Evolutionary conservation across 352 stramenopile genomes (phyloP).

Genomic region (Phytophthora fragariae): DNA sequence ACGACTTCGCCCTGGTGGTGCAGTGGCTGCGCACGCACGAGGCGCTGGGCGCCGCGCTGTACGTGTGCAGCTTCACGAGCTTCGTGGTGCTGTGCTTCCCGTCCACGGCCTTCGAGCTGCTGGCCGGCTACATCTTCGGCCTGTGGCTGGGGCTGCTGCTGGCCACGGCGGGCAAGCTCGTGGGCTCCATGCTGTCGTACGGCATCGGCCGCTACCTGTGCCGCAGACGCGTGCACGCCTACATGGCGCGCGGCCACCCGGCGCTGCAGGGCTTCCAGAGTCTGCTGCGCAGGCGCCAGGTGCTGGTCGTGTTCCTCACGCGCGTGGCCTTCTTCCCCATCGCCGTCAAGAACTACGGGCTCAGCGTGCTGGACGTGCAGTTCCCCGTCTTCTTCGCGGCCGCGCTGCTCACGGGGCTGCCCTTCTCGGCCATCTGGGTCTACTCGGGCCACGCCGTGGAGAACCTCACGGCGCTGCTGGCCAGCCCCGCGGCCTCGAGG

Average conservation of each 20-base stretch:
- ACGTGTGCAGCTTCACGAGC: slow-evolving; percentile 51
- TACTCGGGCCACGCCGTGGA: slow-evolving; percentile 77
- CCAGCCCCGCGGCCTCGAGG: slow-evolving; percentile 46
- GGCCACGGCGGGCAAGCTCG: slow-evolving; percentile 70
- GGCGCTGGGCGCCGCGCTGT: slow-evolving; percentile 50
- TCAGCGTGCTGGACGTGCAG: slow-evolving; percentile 79
- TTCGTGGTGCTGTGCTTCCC: slow-evolving; percentile 76
- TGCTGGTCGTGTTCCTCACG: slow-evolving; percentile 84
- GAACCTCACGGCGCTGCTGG: slow-evolving; percentile 61
- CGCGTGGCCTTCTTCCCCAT: slow-evolving; percentile 86
- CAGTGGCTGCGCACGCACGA: slow-evolving; percentile 61
- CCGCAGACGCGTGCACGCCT: slow-evolving; percentile 61
- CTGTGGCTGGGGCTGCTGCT: slow-evolving; percentile 77
- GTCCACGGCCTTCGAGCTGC: slow-evolving; percentile 79
- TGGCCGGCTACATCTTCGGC: slow-evolving; percentile 82
- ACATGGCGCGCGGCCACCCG: slow-evolving; percentile 75
- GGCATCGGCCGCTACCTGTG: slow-evolving; percentile 76
- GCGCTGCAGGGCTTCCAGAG: slow-evolving; percentile 76
- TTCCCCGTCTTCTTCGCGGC: slow-evolving; percentile 75
- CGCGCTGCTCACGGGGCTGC: slow-evolving; percentile 69
- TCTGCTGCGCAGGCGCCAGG: slow-evolving; percentile 61
- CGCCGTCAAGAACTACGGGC: slow-evolving; percentile 88
- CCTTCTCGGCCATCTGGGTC: slow-evolving; percentile 82
- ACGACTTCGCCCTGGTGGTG: slow-evolving; percentile 57
- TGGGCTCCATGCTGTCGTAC: slow-evolving; percentile 75